Conservation (phyloP, 1,284 basidiomycete species). For the Lignosus rhinocerotis region DNA sequence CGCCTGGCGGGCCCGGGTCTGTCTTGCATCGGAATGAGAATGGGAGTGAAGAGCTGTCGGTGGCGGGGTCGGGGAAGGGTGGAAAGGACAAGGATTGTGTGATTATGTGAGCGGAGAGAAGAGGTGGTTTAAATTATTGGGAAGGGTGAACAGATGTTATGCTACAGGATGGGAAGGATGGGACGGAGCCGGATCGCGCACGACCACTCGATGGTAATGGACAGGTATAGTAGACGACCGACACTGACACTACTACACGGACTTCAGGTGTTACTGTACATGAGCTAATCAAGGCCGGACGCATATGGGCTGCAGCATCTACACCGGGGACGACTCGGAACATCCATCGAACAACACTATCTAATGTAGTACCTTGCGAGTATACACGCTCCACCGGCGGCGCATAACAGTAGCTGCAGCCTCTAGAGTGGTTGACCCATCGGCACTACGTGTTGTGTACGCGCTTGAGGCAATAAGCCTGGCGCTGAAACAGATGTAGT, state of each 20-base stretch:
- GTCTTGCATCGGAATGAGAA: slow-evolving; percentile 55
- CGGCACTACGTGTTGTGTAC: too few relatives aligned
- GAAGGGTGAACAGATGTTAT: not conserved
- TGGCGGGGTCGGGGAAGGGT: slow-evolving; percentile 38
- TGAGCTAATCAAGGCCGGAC: slow-evolving; percentile 2
- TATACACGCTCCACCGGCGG: too few relatives aligned
- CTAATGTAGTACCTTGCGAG: too few relatives aligned
- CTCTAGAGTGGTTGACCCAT: too few relatives aligned
- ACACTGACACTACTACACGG: slow-evolving; percentile 1
- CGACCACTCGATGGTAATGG: not conserved
- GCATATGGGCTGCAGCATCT: not conserved
- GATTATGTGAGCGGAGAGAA: slow-evolving; percentile 64
- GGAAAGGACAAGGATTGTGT: slow-evolving; percentile 75
- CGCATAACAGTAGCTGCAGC: too few relatives aligned
- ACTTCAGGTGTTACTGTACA: slow-evolving; percentile 3
- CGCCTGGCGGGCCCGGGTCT: slow-evolving; percentile 60
- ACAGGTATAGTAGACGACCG: slow-evolving; percentile 3
- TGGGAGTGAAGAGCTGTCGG: slow-evolving; percentile 36
- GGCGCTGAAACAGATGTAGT: too few relatives aligned
- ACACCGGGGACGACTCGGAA: too few relatives aligned
- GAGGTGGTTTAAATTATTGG: not conserved
- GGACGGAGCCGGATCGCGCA: too few relatives aligned
- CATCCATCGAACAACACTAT: too few relatives aligned
- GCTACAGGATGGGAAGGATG: not conserved
- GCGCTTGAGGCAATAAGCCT: too few relatives aligned